Evolutionary conservation across 768 basidiomycete species (phyloP).

Genomic region (Boletus subparvulus): DNA sequence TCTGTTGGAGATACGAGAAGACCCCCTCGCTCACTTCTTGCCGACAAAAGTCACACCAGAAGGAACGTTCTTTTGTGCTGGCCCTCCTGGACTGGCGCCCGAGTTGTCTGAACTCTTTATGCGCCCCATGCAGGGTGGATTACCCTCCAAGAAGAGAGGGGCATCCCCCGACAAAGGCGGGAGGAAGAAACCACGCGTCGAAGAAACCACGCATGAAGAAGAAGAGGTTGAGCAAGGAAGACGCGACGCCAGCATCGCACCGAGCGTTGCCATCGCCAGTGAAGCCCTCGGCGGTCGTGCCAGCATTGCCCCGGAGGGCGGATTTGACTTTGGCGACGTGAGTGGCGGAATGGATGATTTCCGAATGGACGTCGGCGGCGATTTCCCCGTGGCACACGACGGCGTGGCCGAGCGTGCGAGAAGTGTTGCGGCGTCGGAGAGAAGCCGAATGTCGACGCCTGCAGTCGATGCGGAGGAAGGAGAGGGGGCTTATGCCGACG

Average conservation of each 20-base stretch:
- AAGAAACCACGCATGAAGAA: slow-evolving; percentile 45
- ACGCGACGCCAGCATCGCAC: slow-evolving; percentile 63
- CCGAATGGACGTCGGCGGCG: slow-evolving; percentile 62
- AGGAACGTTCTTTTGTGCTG: slow-evolving; percentile 79
- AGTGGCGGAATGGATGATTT: slow-evolving; percentile 61
- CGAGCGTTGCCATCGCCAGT: slow-evolving; percentile 56
- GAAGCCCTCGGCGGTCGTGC: slow-evolving; percentile 52
- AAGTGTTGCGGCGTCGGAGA: slow-evolving; percentile 54
- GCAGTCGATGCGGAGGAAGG: slow-evolving; percentile 61
- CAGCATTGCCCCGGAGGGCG: slow-evolving; percentile 55
- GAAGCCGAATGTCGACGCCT: slow-evolving; percentile 67
- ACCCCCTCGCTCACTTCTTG: slow-evolving; percentile 82
- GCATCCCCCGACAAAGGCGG: slow-evolving; percentile 56
- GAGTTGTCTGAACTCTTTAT: slow-evolving; percentile 84
- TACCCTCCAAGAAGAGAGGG: slow-evolving; percentile 59
- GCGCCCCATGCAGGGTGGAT: slow-evolving; percentile 58
- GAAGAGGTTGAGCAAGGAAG: slow-evolving; percentile 72
- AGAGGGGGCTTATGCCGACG: slow-evolving; percentile 67
- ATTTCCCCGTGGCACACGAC: slow-evolving; percentile 37
- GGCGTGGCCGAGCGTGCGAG: slow-evolving; percentile 40
- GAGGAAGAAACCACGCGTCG: slow-evolving; percentile 58
- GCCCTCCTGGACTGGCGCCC: slow-evolving; percentile 79
- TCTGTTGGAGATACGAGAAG: slow-evolving; percentile 79
- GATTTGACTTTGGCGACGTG: slow-evolving; percentile 63
- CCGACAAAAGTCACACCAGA: slow-evolving; percentile 73